Evolutionary conservation across 495 filamentous ascomycete species (phyloP).

Genomic region (Penicillium verhagenii): DNA sequence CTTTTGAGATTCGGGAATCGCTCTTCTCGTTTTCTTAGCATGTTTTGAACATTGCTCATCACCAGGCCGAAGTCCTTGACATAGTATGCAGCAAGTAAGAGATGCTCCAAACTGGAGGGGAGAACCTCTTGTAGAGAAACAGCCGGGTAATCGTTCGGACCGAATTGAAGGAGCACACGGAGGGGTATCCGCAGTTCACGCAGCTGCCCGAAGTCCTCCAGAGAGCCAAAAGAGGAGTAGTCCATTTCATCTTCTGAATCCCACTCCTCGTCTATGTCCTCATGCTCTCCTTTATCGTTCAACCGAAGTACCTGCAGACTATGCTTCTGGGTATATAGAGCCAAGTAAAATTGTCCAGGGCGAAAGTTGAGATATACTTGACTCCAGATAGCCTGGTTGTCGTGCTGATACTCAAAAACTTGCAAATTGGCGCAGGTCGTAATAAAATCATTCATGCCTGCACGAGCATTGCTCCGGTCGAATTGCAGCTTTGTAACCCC

Average conservation of each 20-base stretch:
- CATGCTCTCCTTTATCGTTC: too few species aligned
- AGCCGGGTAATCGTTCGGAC: neutral
- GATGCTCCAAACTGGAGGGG: neutral
- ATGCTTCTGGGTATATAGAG: neutral
- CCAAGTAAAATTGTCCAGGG: neutral
- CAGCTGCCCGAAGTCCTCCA: neutral
- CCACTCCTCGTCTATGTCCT: neutral
- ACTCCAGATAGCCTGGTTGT: neutral
- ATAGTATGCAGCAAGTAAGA: neutral
- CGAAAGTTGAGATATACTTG: neutral
- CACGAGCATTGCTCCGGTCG: too few species aligned
- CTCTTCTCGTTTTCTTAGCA: neutral
- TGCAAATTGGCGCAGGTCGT: too few species aligned
- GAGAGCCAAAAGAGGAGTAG: neutral
- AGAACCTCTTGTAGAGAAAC: neutral
- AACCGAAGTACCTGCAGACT: neutral
- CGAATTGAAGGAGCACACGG: neutral
- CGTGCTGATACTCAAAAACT: neutral
- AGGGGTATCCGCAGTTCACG: conserved; percentile 3
- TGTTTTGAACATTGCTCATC: neutral
- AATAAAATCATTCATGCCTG: too few species aligned
- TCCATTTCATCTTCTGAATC: neutral
- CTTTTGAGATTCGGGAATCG: conserved; percentile 2
- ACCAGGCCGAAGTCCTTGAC: neutral
- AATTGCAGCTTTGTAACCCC: too few species aligned